phyloP scores from a whole-genome alignment of 2,329 filamentous ascomycete species.

The Hansfordia pulvinata region DNA sequence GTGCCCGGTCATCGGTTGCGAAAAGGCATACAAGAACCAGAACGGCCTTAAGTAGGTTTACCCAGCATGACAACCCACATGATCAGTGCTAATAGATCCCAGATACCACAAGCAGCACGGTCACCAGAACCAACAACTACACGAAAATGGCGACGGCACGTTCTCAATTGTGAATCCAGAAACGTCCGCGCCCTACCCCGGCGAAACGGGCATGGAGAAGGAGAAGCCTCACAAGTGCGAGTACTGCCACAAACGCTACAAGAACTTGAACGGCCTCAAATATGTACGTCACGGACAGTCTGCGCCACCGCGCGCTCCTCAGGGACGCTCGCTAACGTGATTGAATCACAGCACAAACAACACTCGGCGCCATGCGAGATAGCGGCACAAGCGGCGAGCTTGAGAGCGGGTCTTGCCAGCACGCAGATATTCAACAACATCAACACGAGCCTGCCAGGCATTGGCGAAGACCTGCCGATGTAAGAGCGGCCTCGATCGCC shows the following conservation, averaged over 20 bases:
- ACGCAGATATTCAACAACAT: slow-evolving; percentile 16
- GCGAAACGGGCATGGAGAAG: slow-evolving; percentile 98
- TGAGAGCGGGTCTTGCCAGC: slow-evolving; percentile 19
- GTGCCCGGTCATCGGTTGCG: slow-evolving; percentile 94
- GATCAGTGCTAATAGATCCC: slow-evolving; percentile 14
- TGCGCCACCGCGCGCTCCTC: neutral
- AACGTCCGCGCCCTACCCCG: slow-evolving; percentile 85
- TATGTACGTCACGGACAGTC: slow-evolving; percentile 45
- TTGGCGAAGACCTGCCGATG: slow-evolving; percentile 36
- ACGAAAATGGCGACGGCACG: slow-evolving; percentile 92
- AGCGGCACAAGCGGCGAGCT: slow-evolving; percentile 45
- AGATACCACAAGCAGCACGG: slow-evolving; percentile 71
- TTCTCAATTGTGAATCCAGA: slow-evolving; percentile 97
- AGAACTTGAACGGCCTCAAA: slow-evolving; percentile 97
- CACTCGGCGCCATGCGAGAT: slow-evolving; percentile 86
- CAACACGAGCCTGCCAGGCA: slow-evolving; percentile 33
- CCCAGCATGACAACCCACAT: slow-evolving; percentile 4
- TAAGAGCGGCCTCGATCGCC: no score
- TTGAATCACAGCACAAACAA: slow-evolving; percentile 48
- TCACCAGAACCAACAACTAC: slow-evolving; percentile 90
- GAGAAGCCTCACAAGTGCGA: slow-evolving; percentile 98
- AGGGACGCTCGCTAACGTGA: slow-evolving; percentile 17
- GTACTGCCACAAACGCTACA: slow-evolving; percentile 94
- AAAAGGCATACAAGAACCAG: slow-evolving; percentile 99
- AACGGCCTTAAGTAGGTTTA: slow-evolving; percentile 80